These are phyloP conservation scores for Ceratobasidium sp. DNA, from an alignment of 1,284 basidiomycete species.

Conservation along the genomic window DNA sequence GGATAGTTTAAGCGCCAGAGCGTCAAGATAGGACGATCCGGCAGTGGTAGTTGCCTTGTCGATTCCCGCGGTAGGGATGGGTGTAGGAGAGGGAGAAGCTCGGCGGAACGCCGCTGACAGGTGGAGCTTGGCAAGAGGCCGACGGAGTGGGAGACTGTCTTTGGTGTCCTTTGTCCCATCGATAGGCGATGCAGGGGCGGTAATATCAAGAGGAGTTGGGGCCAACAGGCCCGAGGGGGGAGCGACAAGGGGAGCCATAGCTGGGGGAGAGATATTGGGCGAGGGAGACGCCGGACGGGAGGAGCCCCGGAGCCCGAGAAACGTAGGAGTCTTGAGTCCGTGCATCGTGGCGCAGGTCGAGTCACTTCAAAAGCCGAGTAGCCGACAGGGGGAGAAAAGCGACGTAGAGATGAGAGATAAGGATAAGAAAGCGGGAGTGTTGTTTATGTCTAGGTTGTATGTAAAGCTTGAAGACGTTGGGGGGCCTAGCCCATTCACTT, in stretches of 20 bases:
- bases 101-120: slow-evolving; percentile 26
- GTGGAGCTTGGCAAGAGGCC: slow-evolving; percentile 33
- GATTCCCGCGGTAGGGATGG: slow-evolving; percentile 1
- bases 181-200: neutral
- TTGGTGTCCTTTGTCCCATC: slow-evolving; percentile 10
- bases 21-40: slow-evolving; percentile 81
- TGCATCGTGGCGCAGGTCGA: slow-evolving; percentile 16
- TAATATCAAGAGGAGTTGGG: slow-evolving; percentile 29
- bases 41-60: neutral
- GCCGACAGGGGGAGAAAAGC: slow-evolving; percentile 14
- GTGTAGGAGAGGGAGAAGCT: slow-evolving; percentile 37
- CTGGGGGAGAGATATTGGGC: slow-evolving; percentile 6
- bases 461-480: neutral
- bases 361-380: neutral
- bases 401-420: slow-evolving; percentile 19
- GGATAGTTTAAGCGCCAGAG: slow-evolving; percentile 77
- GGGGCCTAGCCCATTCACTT: slow-evolving; percentile 13
- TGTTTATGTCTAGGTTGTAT: slow-evolving; percentile 12
- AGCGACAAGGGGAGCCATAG: slow-evolving; percentile 1
- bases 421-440: slow-evolving; percentile 1
- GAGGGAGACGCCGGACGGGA: slow-evolving; percentile 35
- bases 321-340: slow-evolving; percentile 35
- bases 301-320: slow-evolving; percentile 29
- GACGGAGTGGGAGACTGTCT: slow-evolving; percentile 22
- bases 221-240: neutral